phyloP scores from a whole-genome alignment of 768 basidiomycete genomes.

The Saitozyma podzolica region DNA sequence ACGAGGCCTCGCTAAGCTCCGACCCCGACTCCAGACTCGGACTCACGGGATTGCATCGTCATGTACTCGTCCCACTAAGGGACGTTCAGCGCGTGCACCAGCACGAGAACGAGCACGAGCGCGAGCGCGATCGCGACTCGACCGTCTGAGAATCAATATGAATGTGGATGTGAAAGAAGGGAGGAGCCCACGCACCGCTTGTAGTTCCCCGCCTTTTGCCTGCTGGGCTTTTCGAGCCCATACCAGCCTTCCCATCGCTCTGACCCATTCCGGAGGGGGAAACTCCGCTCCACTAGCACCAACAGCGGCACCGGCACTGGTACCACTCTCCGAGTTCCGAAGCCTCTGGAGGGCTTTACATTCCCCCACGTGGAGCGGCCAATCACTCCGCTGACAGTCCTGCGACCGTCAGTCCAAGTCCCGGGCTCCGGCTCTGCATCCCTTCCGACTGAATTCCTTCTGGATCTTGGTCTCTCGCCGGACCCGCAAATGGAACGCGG shows the following conservation, averaged over 20 bases:
- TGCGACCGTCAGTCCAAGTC: constrained; percentile 40
- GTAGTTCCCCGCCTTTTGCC: constrained; percentile 57
- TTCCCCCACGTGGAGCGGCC: constrained; percentile 74
- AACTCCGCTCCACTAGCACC: constrained; percentile 21
- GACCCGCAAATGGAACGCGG: not conserved
- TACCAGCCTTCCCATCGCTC: constrained; percentile 74
- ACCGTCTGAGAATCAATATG: not conserved
- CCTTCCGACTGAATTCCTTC: not conserved
- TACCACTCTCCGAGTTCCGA: too few species aligned
- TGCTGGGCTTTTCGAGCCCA: constrained; percentile 64
- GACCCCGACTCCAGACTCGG: too few species aligned
- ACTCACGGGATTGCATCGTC: constrained; percentile 74
- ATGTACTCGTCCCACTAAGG: constrained; percentile 64
- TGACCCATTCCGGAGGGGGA: constrained; percentile 71
- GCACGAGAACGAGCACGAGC: too few species aligned
- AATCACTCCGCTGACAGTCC: constrained; percentile 72
- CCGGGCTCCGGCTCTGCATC: not conserved
- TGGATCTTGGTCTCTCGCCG: too few species aligned
- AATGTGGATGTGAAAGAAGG: constrained; percentile 1
- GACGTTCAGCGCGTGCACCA: too few species aligned
- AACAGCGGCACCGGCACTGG: constrained; percentile 55
- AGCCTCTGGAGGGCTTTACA: constrained; percentile 62
- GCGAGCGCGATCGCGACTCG: too few species aligned
- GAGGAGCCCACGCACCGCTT: constrained; percentile 21
- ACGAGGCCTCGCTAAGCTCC: not conserved